Evolutionary conservation across 2,329 filamentous ascomycete genomes (phyloP), one percentile per base, ranked within the genome.

Genomic region (Trichoderma sp.): DNA sequence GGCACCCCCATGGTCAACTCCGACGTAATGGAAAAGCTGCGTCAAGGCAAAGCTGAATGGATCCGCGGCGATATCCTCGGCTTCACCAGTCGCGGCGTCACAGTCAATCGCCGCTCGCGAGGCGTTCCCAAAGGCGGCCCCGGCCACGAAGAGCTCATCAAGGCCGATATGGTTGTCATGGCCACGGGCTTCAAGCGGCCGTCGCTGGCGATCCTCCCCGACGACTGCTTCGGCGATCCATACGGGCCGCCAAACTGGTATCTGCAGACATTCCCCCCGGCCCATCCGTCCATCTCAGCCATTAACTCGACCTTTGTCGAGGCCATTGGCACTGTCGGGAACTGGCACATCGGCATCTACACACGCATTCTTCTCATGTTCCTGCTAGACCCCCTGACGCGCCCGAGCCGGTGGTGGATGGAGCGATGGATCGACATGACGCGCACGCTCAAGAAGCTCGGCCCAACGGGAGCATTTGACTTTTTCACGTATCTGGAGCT

Each of bases 341-440:
- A 95, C 77, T 94, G 91, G 85, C 92, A 96, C 74, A 94, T 96
- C 54, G 93, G 92, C 5, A 94, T 96, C 73, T 96, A 95, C 80
- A 96, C 92, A 0, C 85, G 93, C 5, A 90, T 96, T 70, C 81
- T 96, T 7, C 86, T 96, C 72, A 94, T 95, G 92, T 95, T 95
- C 76, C 84, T 96, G 65, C 84, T 90, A 15, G 92, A 96, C 73
- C 92, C 92, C 0, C 80, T 94, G 25, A 89, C 92, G 0, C 85
- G 91, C 0, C 92, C 93, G 0, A 86, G 84, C 3, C 83, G 89
- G 5, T 87, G 85, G 71, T 90, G 90, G 87, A 96, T 95, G 92
- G 85, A 91, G 79, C 84, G 88, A 27, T 96, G 93, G 92, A 93
- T 97, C 73, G 91, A 93, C 75, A 91, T 94, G 84, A 96, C 92